These are phyloP conservation scores for Fraxinus pennsylvanica DNA, from an alignment of 257 asterid species.

Conservation along the genomic window DNA sequence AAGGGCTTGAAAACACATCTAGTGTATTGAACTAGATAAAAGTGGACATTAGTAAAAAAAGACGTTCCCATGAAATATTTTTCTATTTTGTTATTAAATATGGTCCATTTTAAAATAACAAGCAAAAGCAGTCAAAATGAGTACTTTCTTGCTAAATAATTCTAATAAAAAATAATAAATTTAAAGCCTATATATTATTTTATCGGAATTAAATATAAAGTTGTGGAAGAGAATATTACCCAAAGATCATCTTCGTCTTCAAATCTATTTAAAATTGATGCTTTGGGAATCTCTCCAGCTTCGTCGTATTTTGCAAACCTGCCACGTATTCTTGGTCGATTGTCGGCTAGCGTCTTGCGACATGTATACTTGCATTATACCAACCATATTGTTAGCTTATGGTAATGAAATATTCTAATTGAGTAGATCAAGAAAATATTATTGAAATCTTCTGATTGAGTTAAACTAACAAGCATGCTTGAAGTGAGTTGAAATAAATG, in stretches of 20 bases:
- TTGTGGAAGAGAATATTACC: constrained; percentile 49
- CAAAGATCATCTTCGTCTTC: constrained; percentile 73
- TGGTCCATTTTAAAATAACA: neutral
- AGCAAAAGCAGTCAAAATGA: neutral
- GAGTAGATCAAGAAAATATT: neutral
- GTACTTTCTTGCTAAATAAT: constrained; percentile 21
- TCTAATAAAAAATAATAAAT: neutral
- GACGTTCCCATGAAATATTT: neutral
- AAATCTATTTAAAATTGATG: constrained; percentile 51
- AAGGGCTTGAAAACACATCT: neutral
- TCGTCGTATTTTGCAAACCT: constrained; percentile 84
- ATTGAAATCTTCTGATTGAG: too few species aligned
- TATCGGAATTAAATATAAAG: neutral
- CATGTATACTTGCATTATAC: constrained; percentile 59
- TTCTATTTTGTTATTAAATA: neutral
- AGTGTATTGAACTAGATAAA: too few species aligned
- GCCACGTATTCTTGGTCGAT: constrained; percentile 81
- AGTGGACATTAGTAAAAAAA: neutral
- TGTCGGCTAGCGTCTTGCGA: constrained; percentile 89
- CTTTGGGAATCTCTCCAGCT: constrained; percentile 64
- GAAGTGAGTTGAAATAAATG: too few species aligned
- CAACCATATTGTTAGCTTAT: constrained; percentile 9
- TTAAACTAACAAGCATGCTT: too few species aligned
- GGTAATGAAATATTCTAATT: neutral
- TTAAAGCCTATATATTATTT: neutral